These are phyloP conservation scores for Bromus sterilis DNA, from an alignment of 176 grass and related monocot genomes.

Conservation along the genomic window DNA sequence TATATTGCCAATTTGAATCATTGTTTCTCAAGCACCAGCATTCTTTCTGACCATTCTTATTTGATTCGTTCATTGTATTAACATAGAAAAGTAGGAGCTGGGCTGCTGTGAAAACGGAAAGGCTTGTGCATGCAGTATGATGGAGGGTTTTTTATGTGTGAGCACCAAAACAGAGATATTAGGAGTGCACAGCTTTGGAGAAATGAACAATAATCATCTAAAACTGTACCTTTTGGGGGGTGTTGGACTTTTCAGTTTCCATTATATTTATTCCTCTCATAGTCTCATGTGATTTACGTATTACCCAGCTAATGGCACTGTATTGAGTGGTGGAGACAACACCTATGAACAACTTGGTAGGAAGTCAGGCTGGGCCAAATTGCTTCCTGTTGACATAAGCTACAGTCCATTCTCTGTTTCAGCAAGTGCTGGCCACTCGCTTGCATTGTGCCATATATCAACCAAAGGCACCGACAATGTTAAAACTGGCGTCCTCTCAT, in stretches of 20 bases:
- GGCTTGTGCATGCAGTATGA: neutral
- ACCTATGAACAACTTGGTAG: constrained; percentile 70
- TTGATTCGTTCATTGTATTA: neutral
- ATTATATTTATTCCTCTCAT: neutral
- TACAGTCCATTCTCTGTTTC: constrained; percentile 55
- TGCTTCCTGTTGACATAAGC: constrained; percentile 49
- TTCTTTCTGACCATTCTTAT: neutral
- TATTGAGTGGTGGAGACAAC: constrained; percentile 79
- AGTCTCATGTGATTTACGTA: constrained; percentile 9
- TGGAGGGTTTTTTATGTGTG: neutral
- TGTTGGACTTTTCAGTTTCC: neutral
- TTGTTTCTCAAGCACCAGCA: neutral
- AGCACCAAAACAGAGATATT: neutral
- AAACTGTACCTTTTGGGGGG: neutral
- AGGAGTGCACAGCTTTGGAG: neutral
- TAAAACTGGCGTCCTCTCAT: constrained; percentile 44
- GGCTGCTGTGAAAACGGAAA: neutral
- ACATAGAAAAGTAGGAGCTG: neutral
- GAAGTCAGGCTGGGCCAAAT: constrained; percentile 27
- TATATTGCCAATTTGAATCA: neutral
- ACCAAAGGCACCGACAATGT: constrained; percentile 9
- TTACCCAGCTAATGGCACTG: constrained; percentile 47
- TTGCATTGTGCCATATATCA: constrained; percentile 42
- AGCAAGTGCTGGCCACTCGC: constrained; percentile 75
- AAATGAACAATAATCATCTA: neutral